Evolutionary conservation across 805 yeast species (phyloP).

Genomic region (Danielozyma ontarioensis): DNA sequence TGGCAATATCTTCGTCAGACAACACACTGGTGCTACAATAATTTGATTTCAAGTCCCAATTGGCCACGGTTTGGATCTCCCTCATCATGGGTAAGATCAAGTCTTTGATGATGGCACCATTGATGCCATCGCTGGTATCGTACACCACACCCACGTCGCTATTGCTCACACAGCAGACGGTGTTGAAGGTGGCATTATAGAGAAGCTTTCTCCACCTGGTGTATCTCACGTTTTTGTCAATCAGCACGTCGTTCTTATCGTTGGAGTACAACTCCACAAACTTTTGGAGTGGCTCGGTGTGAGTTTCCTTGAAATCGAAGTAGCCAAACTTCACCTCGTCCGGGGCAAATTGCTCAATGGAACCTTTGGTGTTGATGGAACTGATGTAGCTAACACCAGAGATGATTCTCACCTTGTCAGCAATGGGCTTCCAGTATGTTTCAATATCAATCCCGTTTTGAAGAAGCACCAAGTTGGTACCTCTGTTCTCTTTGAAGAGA

Average conservation of each 20-base stretch:
- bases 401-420: constrained; percentile 13
- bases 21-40: not conserved
- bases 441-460: constrained; percentile 25
- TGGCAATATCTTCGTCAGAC: constrained; percentile 1
- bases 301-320: constrained; percentile 23
- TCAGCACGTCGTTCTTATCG: constrained; percentile 34
- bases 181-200: constrained; percentile 20
- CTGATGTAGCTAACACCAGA: constrained; percentile 31
- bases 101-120: constrained; percentile 8
- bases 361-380: constrained; percentile 22
- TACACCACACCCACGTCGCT: constrained; percentile 24
- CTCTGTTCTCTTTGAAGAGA: constrained; percentile 7
- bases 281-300: constrained; percentile 21
- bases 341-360: constrained; percentile 21
- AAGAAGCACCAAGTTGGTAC: constrained; percentile 15
- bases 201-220: constrained; percentile 21
- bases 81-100: constrained; percentile 14
- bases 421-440: constrained; percentile 15
- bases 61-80: constrained; percentile 18
- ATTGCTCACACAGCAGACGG: constrained; percentile 22
- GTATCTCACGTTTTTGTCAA: constrained; percentile 29
- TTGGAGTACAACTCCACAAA: constrained; percentile 44
- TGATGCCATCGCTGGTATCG: constrained; percentile 9
- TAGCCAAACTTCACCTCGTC: constrained; percentile 24
- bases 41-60: constrained; percentile 1